Conservation (phyloP, 768 basidiomycete genomes). For the Hypholoma fasciculare region DNA sequence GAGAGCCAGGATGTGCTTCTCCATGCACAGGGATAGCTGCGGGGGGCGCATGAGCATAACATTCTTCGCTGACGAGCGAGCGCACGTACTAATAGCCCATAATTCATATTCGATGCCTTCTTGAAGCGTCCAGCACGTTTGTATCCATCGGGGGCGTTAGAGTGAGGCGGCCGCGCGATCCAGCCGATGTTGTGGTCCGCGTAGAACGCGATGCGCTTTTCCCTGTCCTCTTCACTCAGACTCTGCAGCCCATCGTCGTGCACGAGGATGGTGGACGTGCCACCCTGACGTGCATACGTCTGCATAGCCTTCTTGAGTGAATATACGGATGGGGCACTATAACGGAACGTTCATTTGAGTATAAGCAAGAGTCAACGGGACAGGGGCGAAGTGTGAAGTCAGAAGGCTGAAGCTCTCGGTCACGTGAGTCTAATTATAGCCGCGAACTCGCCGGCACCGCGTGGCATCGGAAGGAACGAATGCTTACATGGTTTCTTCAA, state of each 20-base stretch:
- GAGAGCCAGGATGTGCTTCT: slow-evolving; percentile 48
- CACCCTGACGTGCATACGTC: slow-evolving; percentile 90
- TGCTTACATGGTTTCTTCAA: slow-evolving; percentile 78
- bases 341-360: slow-evolving; percentile 9
- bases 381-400: background rate
- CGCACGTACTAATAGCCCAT: slow-evolving; percentile 47
- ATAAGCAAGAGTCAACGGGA: too few species aligned
- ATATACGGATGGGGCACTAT: slow-evolving; percentile 70
- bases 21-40: slow-evolving; percentile 66
- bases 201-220: slow-evolving; percentile 73
- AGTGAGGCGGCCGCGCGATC: slow-evolving; percentile 80
- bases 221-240: slow-evolving; percentile 58
- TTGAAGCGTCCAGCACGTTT: slow-evolving; percentile 88
- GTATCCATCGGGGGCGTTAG: slow-evolving; percentile 60
- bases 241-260: slow-evolving; percentile 85
- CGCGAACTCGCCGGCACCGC: background rate
- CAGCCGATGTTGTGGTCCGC: slow-evolving; percentile 77
- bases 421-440: background rate
- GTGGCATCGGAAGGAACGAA: slow-evolving; percentile 5
- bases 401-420: background rate
- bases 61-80: background rate
- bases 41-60: background rate
- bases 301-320: slow-evolving; percentile 86
- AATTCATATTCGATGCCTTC: slow-evolving; percentile 92
- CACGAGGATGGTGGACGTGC: slow-evolving; percentile 75